These are phyloP conservation scores for Fusarium veterinarium DNA, from an alignment of 2,329 filamentous ascomycete species.

Conservation along the genomic window DNA sequence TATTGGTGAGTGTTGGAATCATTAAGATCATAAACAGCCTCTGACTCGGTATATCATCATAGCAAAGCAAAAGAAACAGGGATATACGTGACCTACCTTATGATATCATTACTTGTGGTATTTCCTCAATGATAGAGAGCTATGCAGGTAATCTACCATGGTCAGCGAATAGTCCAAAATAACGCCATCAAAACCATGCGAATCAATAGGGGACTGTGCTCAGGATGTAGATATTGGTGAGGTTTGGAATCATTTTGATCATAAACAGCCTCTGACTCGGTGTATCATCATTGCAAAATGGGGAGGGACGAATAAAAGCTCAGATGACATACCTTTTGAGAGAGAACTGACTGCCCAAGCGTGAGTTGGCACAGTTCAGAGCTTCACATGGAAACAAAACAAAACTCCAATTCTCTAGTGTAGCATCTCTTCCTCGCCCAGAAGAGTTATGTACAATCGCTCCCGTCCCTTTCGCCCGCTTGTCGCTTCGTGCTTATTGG, in stretches of 20 bases:
- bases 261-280: slow-evolving; percentile 64
- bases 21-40: slow-evolving; percentile 61
- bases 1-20: slow-evolving; percentile 53
- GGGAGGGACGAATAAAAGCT: background rate
- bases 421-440: slow-evolving; percentile 51
- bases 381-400: slow-evolving; percentile 46
- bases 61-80: slow-evolving; percentile 20
- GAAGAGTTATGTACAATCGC: slow-evolving; percentile 54
- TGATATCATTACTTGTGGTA: background rate
- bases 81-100: slow-evolving; percentile 38
- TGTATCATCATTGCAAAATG: slow-evolving; percentile 52
- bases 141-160: background rate
- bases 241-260: slow-evolving; percentile 55
- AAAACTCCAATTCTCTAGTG: slow-evolving; percentile 57
- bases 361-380: slow-evolving; percentile 42
- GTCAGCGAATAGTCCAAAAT: slow-evolving; percentile 8
- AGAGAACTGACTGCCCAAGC: slow-evolving; percentile 23
- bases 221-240: slow-evolving; percentile 47
- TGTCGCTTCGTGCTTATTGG: slow-evolving; percentile 47
- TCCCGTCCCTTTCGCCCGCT: slow-evolving; percentile 42
- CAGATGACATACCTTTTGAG: slow-evolving; percentile 42
- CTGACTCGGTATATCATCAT: slow-evolving; percentile 57
- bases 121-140: background rate
- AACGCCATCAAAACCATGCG: background rate
- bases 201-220: background rate